Evolutionary conservation across 441 rosid genomes (phyloP).

Genomic region (Erodium texanum): DNA sequence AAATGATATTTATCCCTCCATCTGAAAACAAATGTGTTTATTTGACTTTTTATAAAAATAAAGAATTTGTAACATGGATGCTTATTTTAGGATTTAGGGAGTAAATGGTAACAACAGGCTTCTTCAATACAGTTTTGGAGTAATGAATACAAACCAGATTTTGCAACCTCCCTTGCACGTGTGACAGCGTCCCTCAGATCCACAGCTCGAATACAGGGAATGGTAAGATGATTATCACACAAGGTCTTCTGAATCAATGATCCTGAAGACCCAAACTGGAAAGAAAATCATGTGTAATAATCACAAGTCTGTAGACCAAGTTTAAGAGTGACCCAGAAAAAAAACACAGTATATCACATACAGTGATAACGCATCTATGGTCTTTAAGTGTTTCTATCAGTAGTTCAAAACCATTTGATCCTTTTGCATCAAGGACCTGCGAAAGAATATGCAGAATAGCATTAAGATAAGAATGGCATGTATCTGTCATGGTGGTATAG

Average conservation of each 20-base stretch:
- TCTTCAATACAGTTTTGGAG: neutral
- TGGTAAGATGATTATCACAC: conserved; percentile 19
- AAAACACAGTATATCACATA: conserved; percentile 9
- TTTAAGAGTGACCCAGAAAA: neutral
- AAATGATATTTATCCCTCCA: too few relatives aligned
- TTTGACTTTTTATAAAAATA: too few relatives aligned
- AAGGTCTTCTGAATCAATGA: conserved; percentile 21
- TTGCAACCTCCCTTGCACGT: conserved; percentile 23
- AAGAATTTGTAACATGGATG: too few relatives aligned
- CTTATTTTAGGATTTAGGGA: neutral
- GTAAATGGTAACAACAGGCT: neutral
- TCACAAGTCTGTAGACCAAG: neutral
- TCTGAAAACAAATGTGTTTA: too few relatives aligned
- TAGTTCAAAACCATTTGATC: conserved; percentile 24
- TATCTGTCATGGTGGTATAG: neutral
- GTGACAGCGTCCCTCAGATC: conserved; percentile 25
- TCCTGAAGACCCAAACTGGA: conserved; percentile 29
- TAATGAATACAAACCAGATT: conserved; percentile 19
- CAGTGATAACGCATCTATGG: conserved; percentile 32
- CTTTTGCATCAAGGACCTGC: conserved; percentile 19
- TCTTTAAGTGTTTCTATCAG: conserved; percentile 19
- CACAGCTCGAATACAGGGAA: conserved; percentile 24
- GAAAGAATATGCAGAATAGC: neutral
- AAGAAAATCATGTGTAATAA: conserved; percentile 4
- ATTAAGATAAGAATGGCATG: neutral